phyloP scores from a whole-genome alignment of 2,329 filamentous ascomycete genomes.

The Beauveria sp. region DNA sequence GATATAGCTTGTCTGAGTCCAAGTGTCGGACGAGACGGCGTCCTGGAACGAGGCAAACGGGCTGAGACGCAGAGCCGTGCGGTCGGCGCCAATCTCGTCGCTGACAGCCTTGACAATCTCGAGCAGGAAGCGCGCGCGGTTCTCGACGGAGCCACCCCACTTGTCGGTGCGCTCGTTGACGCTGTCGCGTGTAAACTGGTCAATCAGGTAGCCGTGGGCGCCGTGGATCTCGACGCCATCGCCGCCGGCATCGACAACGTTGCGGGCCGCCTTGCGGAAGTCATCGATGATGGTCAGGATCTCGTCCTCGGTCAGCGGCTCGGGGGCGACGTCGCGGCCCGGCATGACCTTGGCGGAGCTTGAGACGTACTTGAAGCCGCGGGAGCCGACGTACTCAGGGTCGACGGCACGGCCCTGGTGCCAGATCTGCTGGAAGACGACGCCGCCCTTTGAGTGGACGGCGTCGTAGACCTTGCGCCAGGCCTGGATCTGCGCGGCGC shows the following conservation, averaged over 20 bases:
- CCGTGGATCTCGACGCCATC: slow-evolving; percentile 57
- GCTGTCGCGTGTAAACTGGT: slow-evolving; percentile 47
- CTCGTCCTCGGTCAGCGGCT: slow-evolving; percentile 55
- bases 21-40: slow-evolving; percentile 15
- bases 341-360: slow-evolving; percentile 26
- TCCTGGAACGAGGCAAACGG: slow-evolving; percentile 22
- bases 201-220: slow-evolving; percentile 50
- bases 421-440: slow-evolving; percentile 58
- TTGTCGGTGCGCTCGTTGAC: slow-evolving; percentile 42
- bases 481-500: slow-evolving; percentile 42
- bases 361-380: slow-evolving; percentile 19
- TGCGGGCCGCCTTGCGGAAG: slow-evolving; percentile 45
- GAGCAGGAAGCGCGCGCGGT: slow-evolving; percentile 38
- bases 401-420: slow-evolving; percentile 41
- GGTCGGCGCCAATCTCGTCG: slow-evolving; percentile 36
- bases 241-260: slow-evolving; percentile 55
- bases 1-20: slow-evolving; percentile 19
- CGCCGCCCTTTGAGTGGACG: slow-evolving; percentile 52
- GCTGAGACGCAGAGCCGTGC: slow-evolving; percentile 40
- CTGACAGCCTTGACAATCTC: slow-evolving; percentile 35
- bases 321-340: slow-evolving; percentile 45
- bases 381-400: slow-evolving; percentile 13
- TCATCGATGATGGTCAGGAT: slow-evolving; percentile 54
- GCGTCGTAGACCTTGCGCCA: slow-evolving; percentile 54
- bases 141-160: slow-evolving; percentile 44